Base-by-base conservation (phyloP, 768 basidiomycete species). In the Lactarius deliciosus region DNA sequence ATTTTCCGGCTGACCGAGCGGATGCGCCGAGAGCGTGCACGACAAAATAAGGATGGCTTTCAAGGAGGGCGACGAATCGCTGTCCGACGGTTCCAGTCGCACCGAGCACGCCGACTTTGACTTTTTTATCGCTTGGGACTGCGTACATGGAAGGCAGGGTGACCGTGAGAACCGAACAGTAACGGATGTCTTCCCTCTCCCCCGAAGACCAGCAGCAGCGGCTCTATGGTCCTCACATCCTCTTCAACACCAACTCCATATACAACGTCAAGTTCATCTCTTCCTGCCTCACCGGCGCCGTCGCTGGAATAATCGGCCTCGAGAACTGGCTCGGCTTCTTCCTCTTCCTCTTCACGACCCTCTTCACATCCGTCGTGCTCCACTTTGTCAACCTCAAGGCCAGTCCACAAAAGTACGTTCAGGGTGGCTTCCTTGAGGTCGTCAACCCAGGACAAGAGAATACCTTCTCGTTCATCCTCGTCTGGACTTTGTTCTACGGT, bases 31-130 rank as follows among this genome's bases (percentile, higher is more conserved):
- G 84, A 0, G 86, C 88, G 75, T 90, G 87, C 70, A 98, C 82
- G 66, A 81, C 79, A 77, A 99, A 98, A 86, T 90, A 98, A 0
- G 96, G 95, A 75, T 99, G 97, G 8, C 79, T 75, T 5, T 92
- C 81, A 57, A 99, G 89, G 57, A 98, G 86, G 59, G 86, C 83
- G 76, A 98, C 91, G 77, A 98, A 99, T 47, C 95, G 86, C 77
- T 98, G 96, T 28, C 96, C 96, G 58, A 98, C 96, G 57, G 94
- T 97, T 64, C 96, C 94, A 0, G 93, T 96, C 1, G 94, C 93
- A 38, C 93, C 93, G 10, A 95, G 81, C 57, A 96, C 80, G 66
- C 92, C 93, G 66, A 96, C 91, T 54, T 78, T 80, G 69, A 81
- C 73, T 3, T 71, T 66, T 38, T 71, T 64, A 47, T 57, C 61